Evolutionary conservation across 73 alveolate species (phyloP), one percentile per base, ranked within the genome.

Genomic region (Halteria grandinella): DNA sequence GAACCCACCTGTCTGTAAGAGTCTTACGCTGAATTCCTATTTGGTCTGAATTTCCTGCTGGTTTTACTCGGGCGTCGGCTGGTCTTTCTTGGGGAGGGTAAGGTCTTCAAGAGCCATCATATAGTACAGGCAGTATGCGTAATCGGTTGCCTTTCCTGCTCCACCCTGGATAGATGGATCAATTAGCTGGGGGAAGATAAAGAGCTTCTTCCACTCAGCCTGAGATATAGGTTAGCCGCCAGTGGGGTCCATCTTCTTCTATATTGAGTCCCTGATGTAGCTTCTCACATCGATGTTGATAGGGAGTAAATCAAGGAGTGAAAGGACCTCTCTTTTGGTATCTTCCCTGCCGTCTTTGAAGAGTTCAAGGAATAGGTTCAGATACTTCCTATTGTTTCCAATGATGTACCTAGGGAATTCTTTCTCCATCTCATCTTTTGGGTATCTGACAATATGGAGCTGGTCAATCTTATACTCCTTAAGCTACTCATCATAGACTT

Each of bases 331-430:
- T 49, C 74, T 24, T 20, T 29, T 69, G 15, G 71, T 44, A 4
- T 62, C 81, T 48, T 77, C 79, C 11, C 63, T 23, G 2, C 55
- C 49, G 12, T 5, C 28, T 18, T 34, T 14, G 7, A 77, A 51
- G 6, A 77, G 52, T 1, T 62, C 55, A 8, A 77, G 11, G 28
- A 77, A 51, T 24, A 27, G 0, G n/a, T 18, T 49, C 24, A 77
- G 75, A 41, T 28, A 48, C 17, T 55, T 71, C 32, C 47, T 40
- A 37, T 33, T 60, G 28, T 62, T 20, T 17, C 80, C 72, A 57
- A 77, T 29, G 12, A 77, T 15, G 55, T 41, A 77, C 31, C 81
- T 41, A 57, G 88, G 88, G 53, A 77, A 77, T 23, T 77, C 88
- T 77, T 58, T 54, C 34, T 77, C 88, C 57, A 77, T 62, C 12